A percentile compares a stretch with the other conserved stretches of the same genome.
Conservation (phyloP, 306 rosid species). For the Prunus persica region DNA sequence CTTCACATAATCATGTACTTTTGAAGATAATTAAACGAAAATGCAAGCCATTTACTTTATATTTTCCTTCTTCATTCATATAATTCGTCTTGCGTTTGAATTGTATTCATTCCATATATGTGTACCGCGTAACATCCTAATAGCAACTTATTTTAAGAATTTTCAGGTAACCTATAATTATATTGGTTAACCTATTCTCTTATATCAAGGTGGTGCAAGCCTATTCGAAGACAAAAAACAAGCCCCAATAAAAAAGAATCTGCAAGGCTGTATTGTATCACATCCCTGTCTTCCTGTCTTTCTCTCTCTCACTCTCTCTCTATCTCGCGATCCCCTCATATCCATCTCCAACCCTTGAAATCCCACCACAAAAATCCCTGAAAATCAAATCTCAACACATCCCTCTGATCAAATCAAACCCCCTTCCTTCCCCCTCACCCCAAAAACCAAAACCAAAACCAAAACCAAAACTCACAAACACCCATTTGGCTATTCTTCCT, state of each 20-base stretch:
- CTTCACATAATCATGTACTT: too few relatives aligned
- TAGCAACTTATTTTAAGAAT: too few relatives aligned
- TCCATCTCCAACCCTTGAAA: slow-evolving; percentile 13
- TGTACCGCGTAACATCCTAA: too few relatives aligned
- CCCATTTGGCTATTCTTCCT: not conserved
- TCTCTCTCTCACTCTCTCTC: not conserved
- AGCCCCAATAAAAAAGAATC: not conserved
- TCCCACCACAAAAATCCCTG: slow-evolving; percentile 9
- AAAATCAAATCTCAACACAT: not conserved
- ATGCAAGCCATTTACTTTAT: too few relatives aligned
- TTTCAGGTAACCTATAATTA: too few relatives aligned
- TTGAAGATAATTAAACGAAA: too few relatives aligned
- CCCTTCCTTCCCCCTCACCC: not conserved
- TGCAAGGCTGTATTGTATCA: slow-evolving; percentile 16
- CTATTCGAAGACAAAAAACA: not conserved
- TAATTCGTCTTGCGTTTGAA: too few relatives aligned
- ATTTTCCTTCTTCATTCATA: too few relatives aligned
- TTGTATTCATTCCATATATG: too few relatives aligned
- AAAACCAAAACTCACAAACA: not conserved
- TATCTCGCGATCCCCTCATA: not conserved
- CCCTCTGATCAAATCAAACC: slow-evolving; percentile 19
- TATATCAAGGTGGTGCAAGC: not conserved
- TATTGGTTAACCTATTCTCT: too few relatives aligned
- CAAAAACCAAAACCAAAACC: not conserved
- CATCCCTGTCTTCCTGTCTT: not conserved